Evolutionary conservation across 345 rosid genomes (phyloP).

Genomic region (Pugionium dolabratum): DNA sequence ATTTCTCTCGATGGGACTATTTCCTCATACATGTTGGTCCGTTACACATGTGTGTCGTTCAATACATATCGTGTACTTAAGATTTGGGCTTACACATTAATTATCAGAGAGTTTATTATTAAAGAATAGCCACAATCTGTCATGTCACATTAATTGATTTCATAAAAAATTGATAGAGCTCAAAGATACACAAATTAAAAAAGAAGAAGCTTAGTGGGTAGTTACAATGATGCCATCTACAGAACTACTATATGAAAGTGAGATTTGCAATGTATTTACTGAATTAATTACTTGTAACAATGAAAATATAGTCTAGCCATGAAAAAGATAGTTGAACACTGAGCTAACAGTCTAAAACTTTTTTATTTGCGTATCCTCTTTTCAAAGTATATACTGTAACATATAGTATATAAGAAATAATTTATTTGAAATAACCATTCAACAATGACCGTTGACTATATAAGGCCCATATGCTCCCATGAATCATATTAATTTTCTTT

Average conservation of each 20-base stretch:
- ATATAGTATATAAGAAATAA: background rate
- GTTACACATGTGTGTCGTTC: conserved; percentile 34
- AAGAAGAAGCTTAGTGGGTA: conserved; percentile 30
- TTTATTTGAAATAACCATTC: conserved; percentile 20
- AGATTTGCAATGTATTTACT: too few species aligned
- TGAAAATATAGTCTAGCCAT: too few species aligned
- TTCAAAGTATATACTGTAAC: too few species aligned
- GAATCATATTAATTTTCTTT: conserved; percentile 9
- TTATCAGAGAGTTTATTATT: conserved; percentile 10
- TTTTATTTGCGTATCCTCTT: too few species aligned
- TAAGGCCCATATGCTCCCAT: background rate
- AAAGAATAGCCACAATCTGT: conserved; percentile 20
- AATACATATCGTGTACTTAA: conserved; percentile 16
- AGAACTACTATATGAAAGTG: too few species aligned
- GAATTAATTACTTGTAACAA: too few species aligned
- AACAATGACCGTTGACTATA: conserved; percentile 29
- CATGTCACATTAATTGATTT: conserved; percentile 30
- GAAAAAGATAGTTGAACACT: too few species aligned
- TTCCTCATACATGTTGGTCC: conserved; percentile 40
- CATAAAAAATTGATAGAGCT: conserved; percentile 5
- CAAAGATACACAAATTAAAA: conserved; percentile 3
- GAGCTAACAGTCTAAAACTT: too few species aligned
- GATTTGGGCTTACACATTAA: background rate
- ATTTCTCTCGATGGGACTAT: conserved; percentile 34
- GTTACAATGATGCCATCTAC: conserved; percentile 8